phyloP scores from a whole-genome alignment of 257 asterid species.

The Solanum medicagineum region DNA sequence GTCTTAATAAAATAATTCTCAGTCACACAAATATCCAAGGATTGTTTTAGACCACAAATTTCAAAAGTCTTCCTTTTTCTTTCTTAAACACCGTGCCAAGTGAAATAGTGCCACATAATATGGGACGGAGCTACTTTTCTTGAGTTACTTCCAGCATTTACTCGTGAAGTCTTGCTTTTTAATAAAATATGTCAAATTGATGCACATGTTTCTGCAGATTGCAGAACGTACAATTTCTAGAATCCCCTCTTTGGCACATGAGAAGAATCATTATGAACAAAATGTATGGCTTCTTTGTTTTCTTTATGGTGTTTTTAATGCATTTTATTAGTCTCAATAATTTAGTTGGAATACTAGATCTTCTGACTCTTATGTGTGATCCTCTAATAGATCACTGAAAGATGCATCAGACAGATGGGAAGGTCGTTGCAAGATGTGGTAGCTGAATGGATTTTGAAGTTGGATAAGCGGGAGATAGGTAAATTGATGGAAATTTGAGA shows the following conservation, averaged over 20 bases:
- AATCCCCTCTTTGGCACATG: slow-evolving; percentile 78
- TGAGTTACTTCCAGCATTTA: background rate
- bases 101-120: too few species aligned
- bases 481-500: slow-evolving; percentile 3
- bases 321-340: background rate
- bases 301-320: background rate
- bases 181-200: background rate
- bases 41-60: too few species aligned
- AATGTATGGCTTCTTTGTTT: slow-evolving; percentile 34
- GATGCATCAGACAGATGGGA: slow-evolving; percentile 67
- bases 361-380: background rate
- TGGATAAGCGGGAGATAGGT: slow-evolving; percentile 73
- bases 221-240: slow-evolving; percentile 41
- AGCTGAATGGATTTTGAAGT: slow-evolving; percentile 57
- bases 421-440: slow-evolving; percentile 73
- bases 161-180: background rate
- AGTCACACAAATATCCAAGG: too few species aligned
- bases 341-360: background rate
- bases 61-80: too few species aligned
- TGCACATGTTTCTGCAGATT: slow-evolving; percentile 35
- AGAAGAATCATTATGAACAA: slow-evolving; percentile 83
- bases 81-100: too few species aligned
- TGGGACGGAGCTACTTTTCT: background rate
- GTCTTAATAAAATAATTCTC: too few species aligned
- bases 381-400: slow-evolving; percentile 59